These are phyloP conservation scores for Globisporangium alternatum DNA, from an alignment of 352 stramenopile genomes.

Conservation along the genomic window DNA sequence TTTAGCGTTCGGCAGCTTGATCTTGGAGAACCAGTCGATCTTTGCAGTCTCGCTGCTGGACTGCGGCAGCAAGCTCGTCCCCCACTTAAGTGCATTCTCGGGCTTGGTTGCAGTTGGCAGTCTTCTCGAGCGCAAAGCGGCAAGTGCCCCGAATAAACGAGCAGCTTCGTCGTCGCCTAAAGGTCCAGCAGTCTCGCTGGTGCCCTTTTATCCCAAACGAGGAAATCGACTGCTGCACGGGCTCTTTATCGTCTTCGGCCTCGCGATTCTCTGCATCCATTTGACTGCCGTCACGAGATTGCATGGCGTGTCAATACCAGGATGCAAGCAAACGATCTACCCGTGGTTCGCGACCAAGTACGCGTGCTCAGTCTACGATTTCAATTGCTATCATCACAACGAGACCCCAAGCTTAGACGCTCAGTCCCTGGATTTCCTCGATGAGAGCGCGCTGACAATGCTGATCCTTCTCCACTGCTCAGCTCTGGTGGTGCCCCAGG, in stretches of 20 bases:
- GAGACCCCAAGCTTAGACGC: neutral
- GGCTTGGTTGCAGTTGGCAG: conserved; percentile 23
- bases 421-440: conserved; percentile 14
- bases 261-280: neutral
- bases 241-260: neutral
- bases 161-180: neutral
- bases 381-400: conserved; percentile 25
- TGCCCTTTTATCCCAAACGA: neutral
- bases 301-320: neutral
- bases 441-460: conserved; percentile 12
- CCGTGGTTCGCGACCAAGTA: conserved; percentile 38
- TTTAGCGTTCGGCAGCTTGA: conserved; percentile 35
- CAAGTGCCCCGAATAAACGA: neutral
- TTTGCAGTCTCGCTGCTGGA: conserved; percentile 13
- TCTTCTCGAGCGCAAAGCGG: conserved; percentile 9
- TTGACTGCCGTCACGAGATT: neutral
- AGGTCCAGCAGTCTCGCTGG: neutral
- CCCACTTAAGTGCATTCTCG: conserved; percentile 24
- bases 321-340: conserved; percentile 30
- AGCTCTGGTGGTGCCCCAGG: conserved; percentile 13
- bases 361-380: conserved; percentile 21
- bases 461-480: conserved; percentile 29
- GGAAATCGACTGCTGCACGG: neutral
- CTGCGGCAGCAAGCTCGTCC: conserved; percentile 9
- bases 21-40: conserved; percentile 30